Base-by-base conservation (phyloP, 139 green algal species). In the Desmodesmus armatus region DNA sequence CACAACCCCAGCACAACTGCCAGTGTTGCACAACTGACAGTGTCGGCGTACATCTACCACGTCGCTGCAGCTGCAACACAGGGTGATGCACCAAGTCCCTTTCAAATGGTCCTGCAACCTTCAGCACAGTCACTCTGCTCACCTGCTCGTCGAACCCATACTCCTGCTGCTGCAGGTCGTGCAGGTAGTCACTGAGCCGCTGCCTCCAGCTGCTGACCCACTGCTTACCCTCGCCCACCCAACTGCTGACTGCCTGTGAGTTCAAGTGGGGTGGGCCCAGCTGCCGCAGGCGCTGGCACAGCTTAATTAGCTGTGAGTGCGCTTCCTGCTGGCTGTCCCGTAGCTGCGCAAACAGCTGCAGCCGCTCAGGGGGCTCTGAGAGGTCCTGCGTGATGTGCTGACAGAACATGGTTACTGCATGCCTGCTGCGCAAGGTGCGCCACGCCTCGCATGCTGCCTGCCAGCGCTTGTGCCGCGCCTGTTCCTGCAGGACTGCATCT, bases 351-450 rank as follows among this genome's bases (percentile, higher is more conserved):
- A 88, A 93, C 25, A 91, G 53, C 1, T 62, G 58, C 78, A 94
- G 84, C 2, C 92, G 83, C 9, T 77, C 76, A 27, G 87, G 29
- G 2, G 92, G 90, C 82, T 95, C 92, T 21, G 78, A 27, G 44
- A 91, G 88, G 58, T 92, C 87, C 21, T 75, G 27, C 60, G 47
- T 84, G 29, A 95, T 84, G 19, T 87, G 81, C 3, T 87, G 63
- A 41, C 89, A 88, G 65, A 93, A 93, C 0, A 76, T 55, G 9
- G 69, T 27, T 37, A 93, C 88, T 29, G 90, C 85, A 75, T 95
- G 90, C n/a, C 89, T 88, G 31, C 89, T 93, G 71, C 87, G 88
- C 60, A 93, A 81, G 3, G 80, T 87, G 17, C 92, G 82, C 92
- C 92, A 95, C 15, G 47, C 29, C 31, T 33, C 51, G 27, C 91